These are phyloP conservation scores for Shiraia sp. DNA, from an alignment of 2,329 filamentous ascomycete genomes.

Conservation along the genomic window DNA sequence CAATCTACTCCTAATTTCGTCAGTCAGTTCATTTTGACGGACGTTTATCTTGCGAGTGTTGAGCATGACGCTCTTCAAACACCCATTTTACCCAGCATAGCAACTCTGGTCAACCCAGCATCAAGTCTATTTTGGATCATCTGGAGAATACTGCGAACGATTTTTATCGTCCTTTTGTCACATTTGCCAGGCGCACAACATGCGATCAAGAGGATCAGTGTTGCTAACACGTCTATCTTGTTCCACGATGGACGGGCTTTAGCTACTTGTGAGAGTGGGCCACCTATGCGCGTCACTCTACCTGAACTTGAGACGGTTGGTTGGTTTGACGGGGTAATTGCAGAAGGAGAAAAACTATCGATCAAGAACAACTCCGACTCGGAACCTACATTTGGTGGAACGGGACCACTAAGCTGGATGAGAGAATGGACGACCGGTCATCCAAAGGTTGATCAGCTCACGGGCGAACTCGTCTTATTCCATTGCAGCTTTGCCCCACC, in stretches of 20 bases:
- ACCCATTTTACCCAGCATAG: conserved; percentile 69
- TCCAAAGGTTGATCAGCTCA: conserved; percentile 67
- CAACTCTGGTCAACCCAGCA: conserved; percentile 65
- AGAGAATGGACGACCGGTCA: conserved; percentile 73
- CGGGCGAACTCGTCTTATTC: conserved; percentile 69
- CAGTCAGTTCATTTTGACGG: conserved; percentile 71
- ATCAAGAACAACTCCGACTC: conserved; percentile 11
- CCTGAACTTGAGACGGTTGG: conserved; percentile 69
- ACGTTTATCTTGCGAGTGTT: conserved; percentile 62
- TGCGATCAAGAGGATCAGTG: conserved; percentile 68
- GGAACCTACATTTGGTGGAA: conserved; percentile 54
- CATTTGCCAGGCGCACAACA: conserved; percentile 60
- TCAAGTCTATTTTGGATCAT: conserved; percentile 57
- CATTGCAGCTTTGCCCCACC: conserved; percentile 68
- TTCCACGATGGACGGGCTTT: conserved; percentile 71
- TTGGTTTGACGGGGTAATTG: conserved; percentile 66
- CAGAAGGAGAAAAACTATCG: conserved; percentile 54
- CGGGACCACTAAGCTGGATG: conserved; percentile 63
- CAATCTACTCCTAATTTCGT: conserved; percentile 65
- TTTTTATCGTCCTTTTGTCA: conserved; percentile 62
- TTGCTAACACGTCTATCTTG: conserved; percentile 68
- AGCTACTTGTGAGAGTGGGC: conserved; percentile 72
- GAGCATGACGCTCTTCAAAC: conserved; percentile 52
- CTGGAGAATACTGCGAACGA: conserved; percentile 59
- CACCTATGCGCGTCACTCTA: conserved; percentile 67